Percentiles rank a stretch among this genome's conserved stretches.
Evolutionary conservation across 345 rosid genomes (phyloP).

Genomic region (Linum trigynum): DNA sequence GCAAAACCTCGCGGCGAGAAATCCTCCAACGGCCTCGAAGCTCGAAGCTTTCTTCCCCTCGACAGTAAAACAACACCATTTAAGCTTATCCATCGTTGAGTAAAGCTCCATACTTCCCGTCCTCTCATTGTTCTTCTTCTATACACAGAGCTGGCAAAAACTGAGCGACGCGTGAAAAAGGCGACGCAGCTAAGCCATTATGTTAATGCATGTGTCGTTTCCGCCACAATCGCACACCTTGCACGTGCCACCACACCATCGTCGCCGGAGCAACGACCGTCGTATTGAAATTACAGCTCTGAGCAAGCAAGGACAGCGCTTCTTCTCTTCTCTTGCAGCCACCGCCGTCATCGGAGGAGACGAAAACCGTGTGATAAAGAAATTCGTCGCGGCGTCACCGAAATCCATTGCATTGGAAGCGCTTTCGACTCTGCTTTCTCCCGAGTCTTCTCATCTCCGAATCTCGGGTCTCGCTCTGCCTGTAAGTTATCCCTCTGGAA

Average conservation of each 20-base stretch:
- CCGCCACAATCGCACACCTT: background rate
- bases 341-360: constrained; percentile 33
- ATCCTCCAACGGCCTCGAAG: background rate
- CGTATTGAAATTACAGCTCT: constrained; percentile 21
- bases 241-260: background rate
- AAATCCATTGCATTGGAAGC: constrained; percentile 61
- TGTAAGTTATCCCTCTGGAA: constrained; percentile 25
- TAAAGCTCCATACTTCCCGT: background rate
- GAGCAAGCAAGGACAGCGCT: constrained; percentile 47
- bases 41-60: background rate
- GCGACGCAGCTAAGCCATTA: background rate
- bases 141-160: background rate
- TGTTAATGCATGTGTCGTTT: background rate
- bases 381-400: constrained; percentile 63
- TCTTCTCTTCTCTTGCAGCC: constrained; percentile 40
- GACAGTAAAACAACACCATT: background rate
- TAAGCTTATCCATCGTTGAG: background rate
- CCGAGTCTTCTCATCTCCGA: constrained; percentile 31
- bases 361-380: constrained; percentile 49
- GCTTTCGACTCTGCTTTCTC: constrained; percentile 67
- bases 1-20: background rate
- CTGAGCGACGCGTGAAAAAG: background rate
- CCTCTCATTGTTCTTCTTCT: background rate
- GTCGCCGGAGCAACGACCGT: background rate
- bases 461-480: constrained; percentile 54